These are phyloP conservation scores for Anisodus tanguticus DNA, from an alignment of 257 asterid species.

Conservation along the genomic window DNA sequence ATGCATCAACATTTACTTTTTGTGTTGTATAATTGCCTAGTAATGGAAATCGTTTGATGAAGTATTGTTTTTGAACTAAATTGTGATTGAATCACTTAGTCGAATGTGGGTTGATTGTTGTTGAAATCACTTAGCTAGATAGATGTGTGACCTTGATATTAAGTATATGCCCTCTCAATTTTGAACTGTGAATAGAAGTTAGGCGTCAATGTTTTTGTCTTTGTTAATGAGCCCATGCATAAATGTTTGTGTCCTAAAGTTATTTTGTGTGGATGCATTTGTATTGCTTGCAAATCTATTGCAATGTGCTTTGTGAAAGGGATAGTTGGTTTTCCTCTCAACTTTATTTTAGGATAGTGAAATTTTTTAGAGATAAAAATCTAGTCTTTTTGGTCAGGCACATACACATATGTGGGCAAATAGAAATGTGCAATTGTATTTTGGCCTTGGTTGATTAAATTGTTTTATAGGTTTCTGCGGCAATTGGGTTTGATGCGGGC, in stretches of 20 bases:
- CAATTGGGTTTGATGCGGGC: slow-evolving; percentile 95
- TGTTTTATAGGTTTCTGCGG: slow-evolving; percentile 75
- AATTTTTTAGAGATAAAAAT: background rate
- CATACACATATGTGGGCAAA: background rate
- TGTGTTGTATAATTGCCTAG: background rate
- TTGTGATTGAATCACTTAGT: background rate
- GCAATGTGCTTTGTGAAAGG: background rate
- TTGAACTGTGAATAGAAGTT: slow-evolving; percentile 11
- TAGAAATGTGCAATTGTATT: background rate
- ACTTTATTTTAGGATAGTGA: background rate
- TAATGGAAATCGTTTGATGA: background rate
- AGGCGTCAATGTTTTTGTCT: background rate
- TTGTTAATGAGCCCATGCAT: background rate
- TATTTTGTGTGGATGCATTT: background rate
- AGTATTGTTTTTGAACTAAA: background rate
- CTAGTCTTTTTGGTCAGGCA: background rate
- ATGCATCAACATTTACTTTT: background rate
- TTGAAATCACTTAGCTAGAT: background rate
- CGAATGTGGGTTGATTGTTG: background rate
- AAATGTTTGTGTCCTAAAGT: background rate
- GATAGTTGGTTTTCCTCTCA: background rate
- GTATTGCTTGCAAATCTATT: background rate
- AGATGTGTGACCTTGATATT: slow-evolving; percentile 4
- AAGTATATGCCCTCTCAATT: background rate
- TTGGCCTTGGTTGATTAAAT: background rate